Conservation (phyloP, 2,329 filamentous ascomycete genomes). For the Parafenestella ontariensis region DNA sequence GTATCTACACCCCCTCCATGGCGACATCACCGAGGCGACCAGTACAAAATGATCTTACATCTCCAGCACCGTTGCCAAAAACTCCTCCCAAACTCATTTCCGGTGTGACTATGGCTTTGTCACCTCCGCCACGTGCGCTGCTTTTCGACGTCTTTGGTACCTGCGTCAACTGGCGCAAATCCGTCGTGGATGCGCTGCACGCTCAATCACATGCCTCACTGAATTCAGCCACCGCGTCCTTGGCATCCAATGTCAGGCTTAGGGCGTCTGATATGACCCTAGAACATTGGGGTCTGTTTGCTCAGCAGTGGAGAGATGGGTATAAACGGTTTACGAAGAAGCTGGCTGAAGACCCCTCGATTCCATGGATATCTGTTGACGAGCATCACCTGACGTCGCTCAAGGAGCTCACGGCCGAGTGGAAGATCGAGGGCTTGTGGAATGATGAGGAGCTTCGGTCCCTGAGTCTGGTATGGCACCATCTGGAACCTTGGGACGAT, state of each 20-base stretch:
- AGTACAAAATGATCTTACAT: slow-evolving; percentile 20
- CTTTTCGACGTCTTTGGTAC: slow-evolving; percentile 83
- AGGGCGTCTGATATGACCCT: slow-evolving; percentile 60
- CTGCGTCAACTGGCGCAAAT: slow-evolving; percentile 77
- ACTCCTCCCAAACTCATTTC: slow-evolving; percentile 10
- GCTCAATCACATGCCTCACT: slow-evolving; percentile 58
- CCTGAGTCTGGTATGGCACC: slow-evolving; percentile 73
- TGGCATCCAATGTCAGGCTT: slow-evolving; percentile 57
- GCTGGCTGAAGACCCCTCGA: slow-evolving; percentile 56
- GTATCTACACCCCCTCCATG: slow-evolving; percentile 17
- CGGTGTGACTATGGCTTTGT: slow-evolving; percentile 31
- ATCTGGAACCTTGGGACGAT: slow-evolving; percentile 73
- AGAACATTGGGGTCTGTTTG: slow-evolving; percentile 69
- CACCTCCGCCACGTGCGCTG: slow-evolving; percentile 60
- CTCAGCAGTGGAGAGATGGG: slow-evolving; percentile 72
- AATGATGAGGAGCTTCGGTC: slow-evolving; percentile 47
- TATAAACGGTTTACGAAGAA: slow-evolving; percentile 68
- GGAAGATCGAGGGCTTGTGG: slow-evolving; percentile 67
- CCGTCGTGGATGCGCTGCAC: slow-evolving; percentile 67
- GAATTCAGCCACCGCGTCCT: slow-evolving; percentile 53
- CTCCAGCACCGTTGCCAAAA: slow-evolving; percentile 3
- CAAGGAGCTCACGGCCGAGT: slow-evolving; percentile 62
- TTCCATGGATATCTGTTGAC: slow-evolving; percentile 73
- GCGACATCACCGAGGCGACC: slow-evolving; percentile 13
- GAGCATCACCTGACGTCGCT: slow-evolving; percentile 73